Conservation (phyloP, 139 green algal species). For the Haematococcus sp. region DNA sequence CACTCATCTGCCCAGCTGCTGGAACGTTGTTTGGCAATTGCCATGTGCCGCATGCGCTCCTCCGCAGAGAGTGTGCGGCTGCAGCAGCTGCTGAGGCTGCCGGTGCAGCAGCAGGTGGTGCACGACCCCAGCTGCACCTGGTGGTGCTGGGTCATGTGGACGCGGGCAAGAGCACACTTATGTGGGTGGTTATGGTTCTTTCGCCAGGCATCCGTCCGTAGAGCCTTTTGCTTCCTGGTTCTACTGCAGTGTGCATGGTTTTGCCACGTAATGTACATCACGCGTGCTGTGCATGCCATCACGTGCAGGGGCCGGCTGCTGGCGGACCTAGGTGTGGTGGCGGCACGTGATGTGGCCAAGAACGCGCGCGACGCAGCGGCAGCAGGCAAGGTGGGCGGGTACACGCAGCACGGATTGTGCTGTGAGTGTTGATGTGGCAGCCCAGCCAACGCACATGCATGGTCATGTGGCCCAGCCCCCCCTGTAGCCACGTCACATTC, state of each 20-base stretch:
- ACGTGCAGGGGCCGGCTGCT: constrained; percentile 90
- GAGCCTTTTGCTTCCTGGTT: no score
- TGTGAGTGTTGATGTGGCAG: background rate
- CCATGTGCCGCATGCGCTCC: background rate
- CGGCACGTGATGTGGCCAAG: constrained; percentile 62
- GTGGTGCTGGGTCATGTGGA: constrained; percentile 95
- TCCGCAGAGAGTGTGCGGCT: constrained; percentile 26
- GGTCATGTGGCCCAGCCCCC: no score
- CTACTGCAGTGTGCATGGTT: no score
- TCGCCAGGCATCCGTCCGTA: no score
- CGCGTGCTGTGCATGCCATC: no score
- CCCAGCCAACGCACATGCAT: no score
- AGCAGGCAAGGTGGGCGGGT: constrained; percentile 71
- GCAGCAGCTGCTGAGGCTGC: constrained; percentile 27
- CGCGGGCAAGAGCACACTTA: constrained; percentile 95
- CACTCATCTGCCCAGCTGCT: no score
- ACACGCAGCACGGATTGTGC: background rate
- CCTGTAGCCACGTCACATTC: no score
- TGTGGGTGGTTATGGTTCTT: no score
- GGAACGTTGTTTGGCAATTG: no score
- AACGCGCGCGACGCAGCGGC: constrained; percentile 70
- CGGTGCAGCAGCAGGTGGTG: background rate
- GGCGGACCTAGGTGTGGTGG: constrained; percentile 71
- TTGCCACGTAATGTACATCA: no score
- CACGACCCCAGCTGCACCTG: constrained; percentile 57